Conservation (phyloP, 208 protist species). For the Strigomonas culicis region DNA sequence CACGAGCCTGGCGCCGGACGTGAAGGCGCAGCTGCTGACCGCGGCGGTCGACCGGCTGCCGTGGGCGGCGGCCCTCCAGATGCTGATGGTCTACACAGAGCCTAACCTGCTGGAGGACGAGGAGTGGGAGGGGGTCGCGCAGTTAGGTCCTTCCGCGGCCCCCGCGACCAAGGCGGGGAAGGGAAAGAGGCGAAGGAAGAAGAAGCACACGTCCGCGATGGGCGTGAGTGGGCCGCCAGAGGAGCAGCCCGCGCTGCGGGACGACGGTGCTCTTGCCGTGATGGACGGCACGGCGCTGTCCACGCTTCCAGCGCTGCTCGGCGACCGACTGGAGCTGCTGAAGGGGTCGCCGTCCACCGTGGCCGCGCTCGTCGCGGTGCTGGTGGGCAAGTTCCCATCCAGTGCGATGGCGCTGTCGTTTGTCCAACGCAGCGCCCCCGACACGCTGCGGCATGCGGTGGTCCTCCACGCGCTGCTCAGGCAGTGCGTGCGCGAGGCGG, state of each 20-base stretch:
- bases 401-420: constrained; percentile 34
- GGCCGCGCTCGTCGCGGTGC: constrained; percentile 51
- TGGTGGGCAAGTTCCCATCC: constrained; percentile 62
- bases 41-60: constrained; percentile 36
- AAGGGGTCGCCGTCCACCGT: constrained; percentile 31
- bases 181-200: neutral
- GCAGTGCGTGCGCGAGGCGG: constrained; percentile 30
- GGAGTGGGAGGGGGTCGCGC: constrained; percentile 27
- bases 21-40: constrained; percentile 46
- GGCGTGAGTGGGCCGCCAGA: too few species aligned
- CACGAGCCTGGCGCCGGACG: constrained; percentile 45
- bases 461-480: constrained; percentile 61
- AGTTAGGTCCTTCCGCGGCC: neutral
- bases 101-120: constrained; percentile 28
- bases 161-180: neutral
- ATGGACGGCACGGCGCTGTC: neutral
- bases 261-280: neutral
- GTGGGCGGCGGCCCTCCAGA: constrained; percentile 39
- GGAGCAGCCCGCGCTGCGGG: neutral
- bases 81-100: constrained; percentile 54
- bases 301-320: constrained; percentile 4
- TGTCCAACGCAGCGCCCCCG: constrained; percentile 25
- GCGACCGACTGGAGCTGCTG: constrained; percentile 36
- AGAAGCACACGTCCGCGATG: too few species aligned
- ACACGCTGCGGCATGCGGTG: constrained; percentile 35